Evolutionary conservation across 2,329 filamentous ascomycete species (phyloP), one percentile per base, ranked within the genome.

Genomic region (Alternaria burnsii): DNA sequence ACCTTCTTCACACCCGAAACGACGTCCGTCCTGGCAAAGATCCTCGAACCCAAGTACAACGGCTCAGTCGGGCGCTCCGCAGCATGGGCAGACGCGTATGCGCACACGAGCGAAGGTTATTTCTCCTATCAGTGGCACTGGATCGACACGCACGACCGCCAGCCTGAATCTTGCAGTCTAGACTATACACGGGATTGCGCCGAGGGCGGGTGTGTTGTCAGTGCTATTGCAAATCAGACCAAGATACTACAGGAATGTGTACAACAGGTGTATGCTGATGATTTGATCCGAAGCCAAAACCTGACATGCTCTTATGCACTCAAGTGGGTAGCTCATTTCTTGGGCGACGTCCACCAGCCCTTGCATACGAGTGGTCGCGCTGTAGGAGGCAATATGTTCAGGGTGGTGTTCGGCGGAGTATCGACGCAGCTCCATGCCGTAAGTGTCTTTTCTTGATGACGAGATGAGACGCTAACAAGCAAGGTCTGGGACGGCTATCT

Each of bases 61-160:
- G 72, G 74, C 40, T 79, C 77, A 1, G 76, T 81, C 32, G 79
- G 79, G 7, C 70, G 71, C 36, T 76, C 77, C 2, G 78, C 79
- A 38, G 77, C 77, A 11, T 80, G 78, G 79, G 78, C 78, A 30
- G 78, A 80, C 52, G 71, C 67, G 20, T 80, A 77, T 46, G 77
- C 78, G 3, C 78, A 80, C 44, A 79, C 76, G 3, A 59, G 66
- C 18, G 72, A 78, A 63, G 78, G 78, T n/a, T 72, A 72, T n/a
- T 80, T 77, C 58, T 78, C 75, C 11, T 80, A 80, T 56, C 78
- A 79, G 52, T 80, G 78, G 78, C 78, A 80, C 55, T 81, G 77
- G 76, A 79, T 81, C 52, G 76, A 78, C 50, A 69, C 76, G 1
- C 70, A 76, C 20, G 78, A 80, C 56, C 58, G 70, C 43, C 71